A percentile compares a stretch with the other conserved stretches of the same genome.
Evolutionary conservation across 257 asterid genomes (phyloP).

Genomic region (Salvia hispanica): DNA sequence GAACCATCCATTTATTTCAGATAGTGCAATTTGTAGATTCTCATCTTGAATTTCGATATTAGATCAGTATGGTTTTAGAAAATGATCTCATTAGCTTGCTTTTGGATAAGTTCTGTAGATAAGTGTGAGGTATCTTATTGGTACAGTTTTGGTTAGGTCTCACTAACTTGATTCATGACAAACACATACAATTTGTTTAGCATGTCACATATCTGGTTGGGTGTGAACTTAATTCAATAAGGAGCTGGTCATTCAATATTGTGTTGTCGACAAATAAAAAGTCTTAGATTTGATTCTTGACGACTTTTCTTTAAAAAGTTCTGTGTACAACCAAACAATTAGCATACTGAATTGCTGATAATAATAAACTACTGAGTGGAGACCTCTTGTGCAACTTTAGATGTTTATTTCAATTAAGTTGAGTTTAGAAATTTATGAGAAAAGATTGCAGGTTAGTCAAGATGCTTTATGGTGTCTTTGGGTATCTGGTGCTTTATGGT

Average conservation of each 20-base stretch:
- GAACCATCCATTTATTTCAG: no score
- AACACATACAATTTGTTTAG: not conserved
- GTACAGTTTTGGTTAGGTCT: not conserved
- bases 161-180: conserved; percentile 11
- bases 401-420: not conserved
- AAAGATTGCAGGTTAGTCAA: no score
- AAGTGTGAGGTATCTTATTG: not conserved
- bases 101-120: not conserved
- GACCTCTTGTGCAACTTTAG: not conserved
- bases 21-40: no score
- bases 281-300: not conserved
- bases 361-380: not conserved
- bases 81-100: not conserved
- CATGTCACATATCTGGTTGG: not conserved
- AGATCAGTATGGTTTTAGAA: no score
- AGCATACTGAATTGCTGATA: not conserved
- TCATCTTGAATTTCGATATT: no score
- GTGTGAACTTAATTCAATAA: conserved; percentile 3
- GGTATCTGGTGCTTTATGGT: not conserved
- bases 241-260: not conserved
- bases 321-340: not conserved
- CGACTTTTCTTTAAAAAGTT: not conserved
- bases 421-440: no score
- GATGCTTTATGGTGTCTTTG: no score
- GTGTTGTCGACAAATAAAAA: not conserved